Percentiles rank a stretch among this genome's conserved stretches.
Conservation (phyloP, 345 rosid genomes). For the Corchorus olitorius region DNA sequence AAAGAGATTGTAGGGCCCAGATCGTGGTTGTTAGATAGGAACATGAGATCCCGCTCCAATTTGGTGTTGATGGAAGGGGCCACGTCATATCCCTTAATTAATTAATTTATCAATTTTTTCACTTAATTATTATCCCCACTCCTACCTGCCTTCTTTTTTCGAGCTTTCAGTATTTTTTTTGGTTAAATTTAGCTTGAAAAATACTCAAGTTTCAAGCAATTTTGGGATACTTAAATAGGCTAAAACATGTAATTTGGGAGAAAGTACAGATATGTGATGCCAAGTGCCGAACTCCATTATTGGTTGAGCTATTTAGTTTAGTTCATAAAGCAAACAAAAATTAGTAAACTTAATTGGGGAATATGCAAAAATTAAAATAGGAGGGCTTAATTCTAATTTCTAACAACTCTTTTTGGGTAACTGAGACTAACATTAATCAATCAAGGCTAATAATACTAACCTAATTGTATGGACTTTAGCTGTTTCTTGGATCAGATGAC, state of each 20-base stretch:
- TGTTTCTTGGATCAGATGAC: background rate
- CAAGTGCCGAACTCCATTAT: no score
- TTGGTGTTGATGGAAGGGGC: background rate
- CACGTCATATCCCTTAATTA: background rate
- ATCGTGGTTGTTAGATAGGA: background rate
- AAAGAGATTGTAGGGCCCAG: background rate
- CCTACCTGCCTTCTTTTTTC: background rate
- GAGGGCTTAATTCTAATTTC: no score
- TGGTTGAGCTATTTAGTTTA: no score
- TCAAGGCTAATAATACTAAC: background rate
- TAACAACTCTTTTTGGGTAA: background rate
- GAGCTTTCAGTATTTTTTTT: background rate
- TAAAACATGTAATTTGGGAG: no score
- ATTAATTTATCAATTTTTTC: no score
- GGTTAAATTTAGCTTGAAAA: background rate
- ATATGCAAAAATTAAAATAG: background rate
- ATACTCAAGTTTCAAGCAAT: background rate
- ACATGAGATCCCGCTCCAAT: background rate
- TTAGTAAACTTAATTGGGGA: background rate
- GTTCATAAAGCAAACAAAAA: no score
- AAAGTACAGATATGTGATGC: no score
- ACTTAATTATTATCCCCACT: background rate
- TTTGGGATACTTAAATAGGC: background rate
- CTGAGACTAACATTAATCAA: background rate
- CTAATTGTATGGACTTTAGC: no score